Base-by-base conservation (phyloP, 805 yeast genomes). In the Wickerhamomyces bisporus region DNA sequence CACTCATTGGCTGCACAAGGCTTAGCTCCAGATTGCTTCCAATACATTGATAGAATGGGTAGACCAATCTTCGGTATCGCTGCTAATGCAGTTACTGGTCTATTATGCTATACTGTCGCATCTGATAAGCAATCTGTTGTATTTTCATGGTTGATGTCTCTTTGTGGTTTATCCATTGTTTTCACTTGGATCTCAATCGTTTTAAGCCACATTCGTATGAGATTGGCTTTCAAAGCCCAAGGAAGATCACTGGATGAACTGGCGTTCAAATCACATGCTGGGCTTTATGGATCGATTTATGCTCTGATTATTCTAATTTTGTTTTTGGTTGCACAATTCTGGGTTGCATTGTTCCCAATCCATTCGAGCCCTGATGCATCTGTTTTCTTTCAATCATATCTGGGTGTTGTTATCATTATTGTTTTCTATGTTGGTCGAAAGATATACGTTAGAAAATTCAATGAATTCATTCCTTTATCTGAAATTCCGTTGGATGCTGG, bases 401-500 rank as follows among this genome's bases (percentile, higher is more conserved):
- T 72, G 36, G 73, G 73, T 29, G 65, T 64, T 17, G 61, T 69
- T 10, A 65, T 71, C 19, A 55, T 70, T 38, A 17, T 70, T 1
- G 52, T 48, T 2, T 61, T 61, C 35, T 71, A 64, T 49, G 5
- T 62, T 14, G 67, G 58, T 20, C 71, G 71, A 55, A 71, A 70
- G 47, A 12, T 65, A 10, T 71, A 68, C 68, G 58, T 57, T 30
- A 64, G 64, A 43, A 64, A 65, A 48, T 66, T 68, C 61, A 50
- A 53, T 23, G 53, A 65, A 14, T 69, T 66, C 49, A 57, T 71
- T 41, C 65, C 66, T 33, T 64, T 74, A 25, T 49, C 57, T 31
- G 73, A 75, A 25, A 72, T 81, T 48, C 84, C 79, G 47, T 55
- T 81, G 30, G 81, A 75, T 51, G 66, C 76, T 34, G 88, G 88